Evolutionary conservation across 2,329 filamentous ascomycete genomes (phyloP), one percentile per base, ranked within the genome.

Genomic region (Fusarium kyushuense): DNA sequence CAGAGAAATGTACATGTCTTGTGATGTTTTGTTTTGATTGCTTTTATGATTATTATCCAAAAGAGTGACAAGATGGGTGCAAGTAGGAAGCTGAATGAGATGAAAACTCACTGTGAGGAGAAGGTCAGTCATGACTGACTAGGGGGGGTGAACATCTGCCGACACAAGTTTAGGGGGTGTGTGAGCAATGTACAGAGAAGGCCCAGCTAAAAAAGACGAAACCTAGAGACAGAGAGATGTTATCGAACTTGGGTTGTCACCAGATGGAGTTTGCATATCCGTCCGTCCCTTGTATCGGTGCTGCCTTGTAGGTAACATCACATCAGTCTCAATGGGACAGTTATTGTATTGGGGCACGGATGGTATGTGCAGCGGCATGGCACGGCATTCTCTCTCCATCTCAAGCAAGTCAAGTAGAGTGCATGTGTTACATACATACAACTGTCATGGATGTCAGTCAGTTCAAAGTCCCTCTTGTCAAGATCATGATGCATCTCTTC

Each of bases 201-300:
- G 17, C 35, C 23, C 11, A 47, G 38, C 17, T 49, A 29, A 48
- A 51, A 41, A 27, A 52, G 46, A 16, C 40, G 46, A 54, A 41
- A 55, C 65, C 45, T 52, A 52, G 19, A 38, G 35, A 38, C 6
- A 38, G 40, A 61, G 43, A 54, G 42, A 51, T 43, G 40, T 13
- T 43, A 47, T 47, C 49, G 32, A 63, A 63, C 32, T n/a, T 56
- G 48, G 54, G 54, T 47, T 58, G 55, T 64, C 43, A 45, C 48
- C 51, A 56, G 66, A 67, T 67, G 65, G 43, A 55, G 58, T 53
- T 60, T 69, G 51, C 42, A 63, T 58, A 67, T 38, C 35, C 32
- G 32, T 65, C 56, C 56, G 54, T 66, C 32, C 65, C 56, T 65
- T 67, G 63, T 53, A 53, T 41, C 19, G 38, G 46, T 52, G 30